Evolutionary conservation across 495 filamentous ascomycete species (phyloP), one percentile per base, ranked within the genome.

Genomic region (Hypomontagnella monticulosa): DNA sequence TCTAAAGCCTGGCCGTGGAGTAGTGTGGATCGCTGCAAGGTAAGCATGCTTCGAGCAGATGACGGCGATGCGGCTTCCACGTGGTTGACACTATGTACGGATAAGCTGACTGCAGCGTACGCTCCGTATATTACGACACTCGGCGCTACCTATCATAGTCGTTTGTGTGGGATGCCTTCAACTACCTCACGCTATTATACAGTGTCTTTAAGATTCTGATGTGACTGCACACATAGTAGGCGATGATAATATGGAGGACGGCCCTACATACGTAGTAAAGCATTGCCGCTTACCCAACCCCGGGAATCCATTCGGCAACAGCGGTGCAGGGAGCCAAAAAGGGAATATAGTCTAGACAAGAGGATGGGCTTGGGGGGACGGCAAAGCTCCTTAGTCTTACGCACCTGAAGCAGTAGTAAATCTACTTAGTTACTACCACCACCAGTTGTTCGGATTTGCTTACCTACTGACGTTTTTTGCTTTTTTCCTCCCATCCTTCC

Each of bases 41-140:
- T 57, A 57, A 38, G 54, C 46, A 41, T 50, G 36, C 34, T 9
- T 43, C 37, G 44, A 37, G 30, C 16, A 37, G 36, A 38, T 48
- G 41, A 49, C 32, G 57, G 37, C 23, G 57, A 56, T 67, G 57
- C 57, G 57, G 52, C 44, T 61, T 57, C 63, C 63, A 67, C 63
- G 63, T 67, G 63, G 63, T 44, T 15, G 33, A 49, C 42, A 34
- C 52, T 11, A 37, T 16, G 33, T 42, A 11, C 20, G 23, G 49
- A 40, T 67, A 57, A 67, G 63, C 63, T 67, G 63, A 67, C 63
- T 57, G 57, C 63, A 66, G 49, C 38, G 2, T 20, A 37, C 15
- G 32, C 15, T 20, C 34, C 16, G 32, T 15, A 12, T 41, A 36
- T 27, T 36, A 38, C 41, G 32, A 23, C 19, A 19, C 34, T 27